Conservation (phyloP, 176 grass and related monocot genomes). For the Hsuehochloa calcarea region DNA sequence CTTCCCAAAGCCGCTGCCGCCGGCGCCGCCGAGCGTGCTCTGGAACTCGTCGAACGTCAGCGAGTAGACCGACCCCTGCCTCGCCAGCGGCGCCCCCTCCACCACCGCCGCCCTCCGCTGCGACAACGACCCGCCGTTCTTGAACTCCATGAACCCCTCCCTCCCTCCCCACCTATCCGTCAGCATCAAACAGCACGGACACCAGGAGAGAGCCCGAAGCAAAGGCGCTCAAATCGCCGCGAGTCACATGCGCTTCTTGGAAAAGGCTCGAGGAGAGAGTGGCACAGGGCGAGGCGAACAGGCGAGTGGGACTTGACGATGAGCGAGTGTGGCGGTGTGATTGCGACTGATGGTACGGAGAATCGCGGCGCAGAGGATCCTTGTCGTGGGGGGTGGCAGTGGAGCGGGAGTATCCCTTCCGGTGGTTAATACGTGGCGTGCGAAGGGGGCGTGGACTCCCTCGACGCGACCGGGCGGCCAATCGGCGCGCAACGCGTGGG, state of each 20-base stretch:
- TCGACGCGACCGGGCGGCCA: neutral
- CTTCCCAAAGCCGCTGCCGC: constrained; percentile 46
- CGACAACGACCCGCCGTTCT: constrained; percentile 39
- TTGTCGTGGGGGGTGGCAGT: neutral
- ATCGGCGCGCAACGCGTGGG: constrained; percentile 8
- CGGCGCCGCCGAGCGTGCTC: constrained; percentile 45
- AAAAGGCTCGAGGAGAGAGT: constrained; percentile 2
- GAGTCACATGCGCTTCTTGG: constrained; percentile 46
- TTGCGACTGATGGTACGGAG: neutral
- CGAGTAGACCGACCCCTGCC: constrained; percentile 69
- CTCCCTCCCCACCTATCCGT: neutral
- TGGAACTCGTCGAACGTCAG: constrained; percentile 90
- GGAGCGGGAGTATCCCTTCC: constrained; percentile 4
- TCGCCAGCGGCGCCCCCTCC: constrained; percentile 33
- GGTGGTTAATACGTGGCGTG: constrained; percentile 35
- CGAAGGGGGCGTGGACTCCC: neutral
- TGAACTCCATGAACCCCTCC: constrained; percentile 37
- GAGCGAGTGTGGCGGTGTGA: neutral
- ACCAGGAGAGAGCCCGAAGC: constrained; percentile 11
- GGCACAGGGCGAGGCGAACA: neutral
- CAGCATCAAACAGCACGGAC: constrained; percentile 29
- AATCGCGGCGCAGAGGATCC: constrained; percentile 45
- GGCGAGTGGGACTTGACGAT: neutral
- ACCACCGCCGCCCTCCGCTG: constrained; percentile 8
- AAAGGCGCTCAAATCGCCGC: constrained; percentile 16